phyloP scores from a whole-genome alignment of 352 stramenopile genomes.

The Phytophthora hibernalis region DNA sequence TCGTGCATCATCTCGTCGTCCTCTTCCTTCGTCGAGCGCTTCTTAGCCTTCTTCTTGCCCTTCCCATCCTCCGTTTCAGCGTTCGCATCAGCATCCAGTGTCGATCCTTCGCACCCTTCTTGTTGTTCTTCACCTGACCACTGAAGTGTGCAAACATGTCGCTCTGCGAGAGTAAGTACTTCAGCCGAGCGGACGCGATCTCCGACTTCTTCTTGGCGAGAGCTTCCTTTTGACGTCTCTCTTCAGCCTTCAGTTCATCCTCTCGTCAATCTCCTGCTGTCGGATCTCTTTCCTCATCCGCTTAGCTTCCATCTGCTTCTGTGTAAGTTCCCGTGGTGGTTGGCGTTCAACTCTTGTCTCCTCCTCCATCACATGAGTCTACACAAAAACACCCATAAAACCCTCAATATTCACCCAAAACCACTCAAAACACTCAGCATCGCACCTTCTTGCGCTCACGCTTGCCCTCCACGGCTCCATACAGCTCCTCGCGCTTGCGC shows the following conservation, averaged over 20 bases:
- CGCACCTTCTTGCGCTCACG: conserved; percentile 74
- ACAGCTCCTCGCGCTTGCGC: no score
- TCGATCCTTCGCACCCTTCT: conserved; percentile 38
- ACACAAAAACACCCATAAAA: conserved; percentile 7
- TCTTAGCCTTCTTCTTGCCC: conserved; percentile 74
- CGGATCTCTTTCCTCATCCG: conserved; percentile 71
- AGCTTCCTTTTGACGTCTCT: conserved; percentile 81
- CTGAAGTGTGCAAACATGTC: conserved; percentile 99
- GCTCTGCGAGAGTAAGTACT: conserved; percentile 96
- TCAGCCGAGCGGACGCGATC: conserved; percentile 83
- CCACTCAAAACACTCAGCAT: neutral
- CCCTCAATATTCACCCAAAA: conserved; percentile 2
- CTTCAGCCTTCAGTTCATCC: conserved; percentile 80
- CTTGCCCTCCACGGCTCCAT: conserved; percentile 77
- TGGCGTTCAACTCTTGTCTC: conserved; percentile 50
- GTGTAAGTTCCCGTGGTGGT: conserved; percentile 62
- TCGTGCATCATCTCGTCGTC: conserved; percentile 69
- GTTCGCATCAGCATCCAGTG: conserved; percentile 56
- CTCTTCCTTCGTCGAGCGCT: conserved; percentile 85
- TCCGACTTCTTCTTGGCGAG: conserved; percentile 82
- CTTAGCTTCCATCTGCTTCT: conserved; percentile 79
- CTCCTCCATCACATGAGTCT: conserved; percentile 46
- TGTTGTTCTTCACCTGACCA: conserved; percentile 83
- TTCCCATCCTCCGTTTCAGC: conserved; percentile 79
- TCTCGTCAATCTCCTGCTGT: conserved; percentile 74